Evolutionary conservation across 805 yeast genomes (phyloP), one percentile per base, ranked within the genome.

Genomic region (Candida andamanensis): DNA sequence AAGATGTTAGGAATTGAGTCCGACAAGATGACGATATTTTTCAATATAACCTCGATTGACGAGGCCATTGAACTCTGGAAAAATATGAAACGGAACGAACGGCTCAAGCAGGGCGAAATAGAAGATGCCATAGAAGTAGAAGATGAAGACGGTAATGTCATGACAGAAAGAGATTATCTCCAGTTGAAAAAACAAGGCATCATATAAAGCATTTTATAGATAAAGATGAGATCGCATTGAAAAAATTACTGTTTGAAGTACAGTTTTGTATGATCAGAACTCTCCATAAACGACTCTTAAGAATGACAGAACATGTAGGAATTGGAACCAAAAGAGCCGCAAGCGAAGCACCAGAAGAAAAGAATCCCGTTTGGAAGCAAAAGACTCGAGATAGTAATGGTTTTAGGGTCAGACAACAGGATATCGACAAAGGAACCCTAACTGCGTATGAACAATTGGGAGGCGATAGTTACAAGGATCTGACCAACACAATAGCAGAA

Each of bases 131-230:
- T 80, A 9, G 95, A 92, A 54, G 83, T 89, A 21, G 97, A 90
- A 53, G 97, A 92, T 50, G 81, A 76, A 1, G 87, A 85, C 12
- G 98, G 97, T 8, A 90, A 92, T 50, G 95, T 85, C 11, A 82
- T 90, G 94, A 74, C 82, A 20, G 80, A 78, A 45, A 75, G 76
- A 44, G 89, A 85, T 26, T 90, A 85, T 55, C 69, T 78, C 13
- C 97, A 92, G 44, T 66, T 90, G 52, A 84, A 85, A 58, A 80
- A 76, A 44, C 97, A 90, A 59, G 97, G 97, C 0, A 63, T 90
- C 30, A 45, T 86, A 18, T 87, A 59, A 19, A 19, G 11, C 8
- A 8, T 19, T 8, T 8, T 19, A 19, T 8, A 19, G 8, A 19
- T 19, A 8, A 8, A 8, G 10, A 11, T 19, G 22, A 19, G 11